These are phyloP conservation scores for Suaeda aralocaspica DNA, from an alignment of 148 eudicot genomes.

Conservation along the genomic window DNA sequence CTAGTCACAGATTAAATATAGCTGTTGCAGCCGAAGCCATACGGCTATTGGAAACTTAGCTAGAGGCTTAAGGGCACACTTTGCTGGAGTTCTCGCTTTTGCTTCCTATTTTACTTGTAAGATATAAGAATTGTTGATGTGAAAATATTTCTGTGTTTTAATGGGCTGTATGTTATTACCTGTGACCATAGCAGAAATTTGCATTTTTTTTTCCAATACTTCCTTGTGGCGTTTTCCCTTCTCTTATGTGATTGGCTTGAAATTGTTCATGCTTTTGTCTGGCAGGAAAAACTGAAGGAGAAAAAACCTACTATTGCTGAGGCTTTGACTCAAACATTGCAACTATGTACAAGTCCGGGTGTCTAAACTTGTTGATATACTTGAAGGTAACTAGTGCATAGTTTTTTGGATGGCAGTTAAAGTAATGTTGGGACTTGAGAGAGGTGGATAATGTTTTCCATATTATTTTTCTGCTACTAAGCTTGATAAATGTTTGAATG, in stretches of 20 bases:
- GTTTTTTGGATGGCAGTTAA: background rate
- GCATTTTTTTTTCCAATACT: background rate
- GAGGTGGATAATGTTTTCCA: background rate
- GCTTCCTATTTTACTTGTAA: constrained; percentile 86
- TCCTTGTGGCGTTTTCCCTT: background rate
- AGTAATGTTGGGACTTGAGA: background rate
- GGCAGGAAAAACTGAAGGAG: constrained; percentile 97
- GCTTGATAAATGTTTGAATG: background rate
- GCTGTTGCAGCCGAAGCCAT: constrained; percentile 96
- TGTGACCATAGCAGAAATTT: too few relatives aligned
- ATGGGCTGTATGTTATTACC: too few relatives aligned
- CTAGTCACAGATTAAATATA: constrained; percentile 86
- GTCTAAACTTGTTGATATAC: constrained; percentile 78
- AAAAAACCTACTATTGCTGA: constrained; percentile 82
- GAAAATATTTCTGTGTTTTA: background rate
- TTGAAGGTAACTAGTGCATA: constrained; percentile 96
- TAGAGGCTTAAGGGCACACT: constrained; percentile 77
- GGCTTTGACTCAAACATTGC: constrained; percentile 85
- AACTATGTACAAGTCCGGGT: constrained; percentile 94
- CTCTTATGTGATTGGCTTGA: background rate
- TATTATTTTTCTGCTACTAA: background rate
- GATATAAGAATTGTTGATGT: constrained; percentile 18
- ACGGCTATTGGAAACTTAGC: constrained; percentile 98
- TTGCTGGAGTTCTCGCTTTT: constrained; percentile 85
- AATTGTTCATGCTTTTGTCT: constrained; percentile 8